These are phyloP conservation scores for Nephelium lappaceum DNA, from an alignment of 345 rosid genomes.

Conservation along the genomic window DNA sequence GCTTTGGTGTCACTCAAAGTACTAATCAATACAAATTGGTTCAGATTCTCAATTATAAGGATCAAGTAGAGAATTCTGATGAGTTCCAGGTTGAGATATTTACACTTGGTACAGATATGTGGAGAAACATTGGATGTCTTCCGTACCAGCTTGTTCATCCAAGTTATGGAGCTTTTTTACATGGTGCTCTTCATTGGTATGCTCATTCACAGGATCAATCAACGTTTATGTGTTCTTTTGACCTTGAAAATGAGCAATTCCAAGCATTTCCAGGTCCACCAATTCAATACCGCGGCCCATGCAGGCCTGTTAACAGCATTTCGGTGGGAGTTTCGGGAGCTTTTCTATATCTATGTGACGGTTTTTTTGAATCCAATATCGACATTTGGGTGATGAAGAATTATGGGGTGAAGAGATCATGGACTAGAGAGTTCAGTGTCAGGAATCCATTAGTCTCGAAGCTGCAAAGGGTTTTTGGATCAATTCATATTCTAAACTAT, in stretches of 20 bases:
- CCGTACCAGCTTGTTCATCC: conserved; percentile 12
- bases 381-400: conserved; percentile 32
- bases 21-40: conserved; percentile 49
- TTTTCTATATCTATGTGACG: conserved; percentile 34
- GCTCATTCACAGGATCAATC: not conserved
- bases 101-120: conserved; percentile 32
- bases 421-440: conserved; percentile 29
- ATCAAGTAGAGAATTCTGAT: not conserved
- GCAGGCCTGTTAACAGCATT: conserved; percentile 16
- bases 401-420: conserved; percentile 28
- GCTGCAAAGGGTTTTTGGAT: conserved; percentile 8
- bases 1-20: conserved; percentile 45
- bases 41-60: conserved; percentile 37
- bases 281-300: not conserved
- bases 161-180: conserved; percentile 32
- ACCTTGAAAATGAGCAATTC: conserved; percentile 27
- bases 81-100: conserved; percentile 35
- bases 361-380: not conserved
- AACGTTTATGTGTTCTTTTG: conserved; percentile 10
- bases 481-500: not conserved
- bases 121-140: conserved; percentile 35
- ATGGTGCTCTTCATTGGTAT: conserved; percentile 12
- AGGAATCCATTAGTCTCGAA: conserved; percentile 13
- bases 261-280: not conserved
- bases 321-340: conserved; percentile 22